Conservation (phyloP, 371 early-diverging fungal species). For the Synchytrium microbalum region DNA sequence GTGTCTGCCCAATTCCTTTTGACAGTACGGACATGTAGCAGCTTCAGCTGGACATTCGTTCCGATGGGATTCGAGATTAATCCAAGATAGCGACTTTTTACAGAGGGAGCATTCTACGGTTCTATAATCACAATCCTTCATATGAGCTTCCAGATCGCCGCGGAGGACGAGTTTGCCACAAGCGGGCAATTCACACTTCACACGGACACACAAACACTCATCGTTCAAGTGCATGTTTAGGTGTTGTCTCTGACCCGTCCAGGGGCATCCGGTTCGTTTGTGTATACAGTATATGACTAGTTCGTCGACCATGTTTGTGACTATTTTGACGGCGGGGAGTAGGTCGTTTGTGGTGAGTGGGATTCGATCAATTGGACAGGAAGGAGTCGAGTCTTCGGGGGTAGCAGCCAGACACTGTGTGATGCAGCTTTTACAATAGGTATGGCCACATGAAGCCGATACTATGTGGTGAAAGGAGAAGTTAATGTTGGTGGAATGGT, state of each 20-base stretch:
- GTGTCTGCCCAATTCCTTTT: not conserved
- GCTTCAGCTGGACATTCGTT: not conserved
- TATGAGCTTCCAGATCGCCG: slow-evolving; percentile 15
- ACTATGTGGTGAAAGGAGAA: slow-evolving; percentile 8
- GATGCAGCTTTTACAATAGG: slow-evolving; percentile 58
- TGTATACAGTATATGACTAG: slow-evolving; percentile 53
- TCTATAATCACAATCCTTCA: slow-evolving; percentile 54
- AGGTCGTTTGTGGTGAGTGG: slow-evolving; percentile 34
- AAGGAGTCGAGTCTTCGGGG: slow-evolving; percentile 27
- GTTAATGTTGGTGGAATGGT: not conserved
- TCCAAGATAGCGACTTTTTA: slow-evolving; percentile 38
- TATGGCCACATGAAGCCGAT: slow-evolving; percentile 47
- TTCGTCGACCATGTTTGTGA: slow-evolving; percentile 63
- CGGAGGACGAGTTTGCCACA: slow-evolving; percentile 11
- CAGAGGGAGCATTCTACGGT: slow-evolving; percentile 56
- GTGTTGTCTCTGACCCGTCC: slow-evolving; percentile 52
- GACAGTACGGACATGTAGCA: not conserved
- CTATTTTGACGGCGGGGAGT: slow-evolving; percentile 52
- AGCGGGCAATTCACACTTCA: slow-evolving; percentile 30
- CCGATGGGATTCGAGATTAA: slow-evolving; percentile 39
- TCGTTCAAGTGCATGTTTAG: slow-evolving; percentile 48
- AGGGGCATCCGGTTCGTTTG: slow-evolving; percentile 45
- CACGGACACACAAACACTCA: slow-evolving; percentile 49
- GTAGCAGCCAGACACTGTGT: slow-evolving; percentile 34
- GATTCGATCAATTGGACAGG: slow-evolving; percentile 62